Base-by-base conservation (phyloP, 2,329 filamentous ascomycete species). In the Furcasterigmium furcatum region DNA sequence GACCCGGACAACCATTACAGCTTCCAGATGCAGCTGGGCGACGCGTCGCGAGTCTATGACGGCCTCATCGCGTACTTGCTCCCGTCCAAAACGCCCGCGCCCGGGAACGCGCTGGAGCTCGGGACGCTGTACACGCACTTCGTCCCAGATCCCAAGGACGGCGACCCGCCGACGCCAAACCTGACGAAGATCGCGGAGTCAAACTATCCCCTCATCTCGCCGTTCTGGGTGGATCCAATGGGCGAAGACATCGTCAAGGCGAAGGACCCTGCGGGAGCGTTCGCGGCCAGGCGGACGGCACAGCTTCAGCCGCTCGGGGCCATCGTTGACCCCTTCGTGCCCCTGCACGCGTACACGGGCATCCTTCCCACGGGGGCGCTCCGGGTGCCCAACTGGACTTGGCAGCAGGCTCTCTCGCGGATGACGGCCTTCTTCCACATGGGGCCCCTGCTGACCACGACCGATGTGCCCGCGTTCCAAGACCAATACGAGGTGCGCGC, bases 391-490 rank as follows among this genome's bases (percentile, higher is more conserved):
- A 10, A 53, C 0, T 72, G 67, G 67, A 67, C 63, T 0, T 63
- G 60, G 60, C 58, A 72, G 45, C 21, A 38, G 0, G 66, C 67
- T 5, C 34, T 38, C 34, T 29, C 25, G 35, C n/a, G 35, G 7
- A 72, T 72, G 59, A 67, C 58, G 0, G 66, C 67, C 1, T 72
- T 72, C 43, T 70, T 70, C 50, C 62, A 65, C 40, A 43, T 57
- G 0, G 70, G 70, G 0, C 70, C 67, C 1, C 10, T 67, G 22
- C 50, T 58, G 0, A 34, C 67, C 7, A 53, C 56, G 3, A 29
- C 27, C 1, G 52, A 60, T 9, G 50, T 62, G 7, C 9, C 35
- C 8, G 18, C n/a, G 5, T 38, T 38, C 18, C 10, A 9, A n/a
- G n/a, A 8, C n/a, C n/a, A 10, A 12, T 12, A 38, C n/a, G n/a